Percentiles rank a stretch among this genome's conserved stretches.
These are phyloP conservation scores for Paramyrothecium roridum DNA, from an alignment of 2,329 filamentous ascomycete species.

Conservation along the genomic window DNA sequence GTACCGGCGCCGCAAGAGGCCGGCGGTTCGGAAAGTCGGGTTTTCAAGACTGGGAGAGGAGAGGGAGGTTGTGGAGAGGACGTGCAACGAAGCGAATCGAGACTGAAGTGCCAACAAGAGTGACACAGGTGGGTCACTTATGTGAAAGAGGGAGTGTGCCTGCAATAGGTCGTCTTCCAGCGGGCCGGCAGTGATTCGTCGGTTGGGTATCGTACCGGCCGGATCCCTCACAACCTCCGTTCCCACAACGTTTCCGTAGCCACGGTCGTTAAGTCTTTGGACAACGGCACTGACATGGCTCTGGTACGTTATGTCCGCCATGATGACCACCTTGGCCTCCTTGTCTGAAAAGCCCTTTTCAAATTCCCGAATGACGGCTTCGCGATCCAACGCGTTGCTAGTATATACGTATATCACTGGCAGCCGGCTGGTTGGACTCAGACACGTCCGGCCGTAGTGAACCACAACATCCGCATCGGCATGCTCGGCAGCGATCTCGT, in stretches of 20 bases:
- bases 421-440: conserved; percentile 83
- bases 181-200: conserved; percentile 54
- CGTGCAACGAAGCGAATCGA: conserved; percentile 73
- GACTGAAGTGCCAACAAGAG: conserved; percentile 85
- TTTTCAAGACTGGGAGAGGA: conserved; percentile 47
- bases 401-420: conserved; percentile 94
- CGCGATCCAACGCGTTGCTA: conserved; percentile 62
- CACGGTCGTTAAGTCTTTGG: conserved; percentile 49
- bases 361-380: conserved; percentile 58
- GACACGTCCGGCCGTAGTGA: conserved; percentile 88
- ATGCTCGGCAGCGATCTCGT: conserved; percentile 95
- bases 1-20: conserved; percentile 77
- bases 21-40: conserved; percentile 41
- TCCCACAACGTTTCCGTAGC: conserved; percentile 68
- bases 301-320: conserved; percentile 87
- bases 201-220: conserved; percentile 78
- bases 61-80: conserved; percentile 65
- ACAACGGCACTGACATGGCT: conserved; percentile 65
- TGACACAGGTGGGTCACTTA: conserved; percentile 75
- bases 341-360: conserved; percentile 64
- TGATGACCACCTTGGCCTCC: conserved; percentile 66
- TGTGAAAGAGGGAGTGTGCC: conserved; percentile 77
- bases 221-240: conserved; percentile 77
- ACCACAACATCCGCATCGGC: conserved; percentile 86
- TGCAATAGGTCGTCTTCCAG: conserved; percentile 46